A percentile compares a stretch with the other conserved stretches of the same genome.
Evolutionary conservation across 2,329 filamentous ascomycete genomes (phyloP).

Genomic region (Colletotrichum salicis): DNA sequence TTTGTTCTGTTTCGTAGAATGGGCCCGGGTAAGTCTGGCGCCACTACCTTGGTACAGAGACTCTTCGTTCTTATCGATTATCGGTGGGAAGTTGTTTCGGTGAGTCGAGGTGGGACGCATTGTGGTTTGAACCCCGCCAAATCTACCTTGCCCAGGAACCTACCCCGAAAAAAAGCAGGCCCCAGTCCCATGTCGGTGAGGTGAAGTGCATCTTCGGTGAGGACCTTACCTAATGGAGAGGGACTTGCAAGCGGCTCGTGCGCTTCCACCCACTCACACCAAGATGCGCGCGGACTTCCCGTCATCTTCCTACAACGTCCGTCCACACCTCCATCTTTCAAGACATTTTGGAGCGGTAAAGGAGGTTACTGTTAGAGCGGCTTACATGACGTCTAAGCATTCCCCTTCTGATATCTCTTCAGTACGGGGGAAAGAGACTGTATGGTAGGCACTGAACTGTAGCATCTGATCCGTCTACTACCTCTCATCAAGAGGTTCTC

Average conservation of each 20-base stretch:
- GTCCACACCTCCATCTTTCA: background rate
- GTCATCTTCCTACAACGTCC: background rate
- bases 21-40: background rate
- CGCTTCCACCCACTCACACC: background rate
- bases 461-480: background rate
- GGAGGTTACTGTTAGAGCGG: background rate
- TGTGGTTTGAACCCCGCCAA: slow-evolving; percentile 25
- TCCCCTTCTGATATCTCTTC: background rate
- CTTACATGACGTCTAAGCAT: background rate
- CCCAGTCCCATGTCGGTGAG: background rate
- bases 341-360: slow-evolving; percentile 5
- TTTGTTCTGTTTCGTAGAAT: background rate
- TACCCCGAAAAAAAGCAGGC: background rate
- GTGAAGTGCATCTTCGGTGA: slow-evolving; percentile 14
- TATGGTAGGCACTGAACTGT: background rate
- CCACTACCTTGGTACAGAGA: slow-evolving; percentile 2
- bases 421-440: background rate
- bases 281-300: background rate
- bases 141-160: background rate
- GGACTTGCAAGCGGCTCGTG: slow-evolving; percentile 4
- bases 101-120: slow-evolving; percentile 32
- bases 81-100: slow-evolving; percentile 15
- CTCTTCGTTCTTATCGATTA: background rate
- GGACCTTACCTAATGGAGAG: background rate
- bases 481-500: background rate